Evolutionary conservation across 257 asterid species (phyloP).

Genomic region (Salvia hispanica): DNA sequence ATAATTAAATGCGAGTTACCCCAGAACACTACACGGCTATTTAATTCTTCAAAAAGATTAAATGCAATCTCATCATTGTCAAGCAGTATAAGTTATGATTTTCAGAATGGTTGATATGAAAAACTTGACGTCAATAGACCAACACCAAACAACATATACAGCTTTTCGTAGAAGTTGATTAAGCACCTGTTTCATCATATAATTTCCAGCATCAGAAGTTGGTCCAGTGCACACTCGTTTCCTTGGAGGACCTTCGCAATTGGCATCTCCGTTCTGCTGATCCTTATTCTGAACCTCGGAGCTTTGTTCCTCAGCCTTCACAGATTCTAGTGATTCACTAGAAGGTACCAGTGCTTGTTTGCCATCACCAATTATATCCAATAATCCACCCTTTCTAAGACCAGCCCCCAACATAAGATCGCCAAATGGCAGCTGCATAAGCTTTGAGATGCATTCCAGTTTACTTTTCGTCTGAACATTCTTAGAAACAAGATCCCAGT

Average conservation of each 20-base stretch:
- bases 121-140: slow-evolving; percentile 2
- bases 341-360: slow-evolving; percentile 41
- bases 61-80: slow-evolving; percentile 9
- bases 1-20: background rate
- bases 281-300: slow-evolving; percentile 44
- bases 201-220: slow-evolving; percentile 52
- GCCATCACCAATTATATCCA: slow-evolving; percentile 45
- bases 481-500: slow-evolving; percentile 87
- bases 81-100: too few relatives aligned
- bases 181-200: slow-evolving; percentile 81
- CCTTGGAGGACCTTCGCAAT: slow-evolving; percentile 53
- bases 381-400: slow-evolving; percentile 44
- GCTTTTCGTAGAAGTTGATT: background rate
- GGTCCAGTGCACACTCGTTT: slow-evolving; percentile 60
- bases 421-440: slow-evolving; percentile 86
- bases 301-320: slow-evolving; percentile 38
- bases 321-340: slow-evolving; percentile 40
- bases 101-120: slow-evolving; percentile 15
- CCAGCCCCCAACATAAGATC: slow-evolving; percentile 74
- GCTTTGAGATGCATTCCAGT: slow-evolving; percentile 88
- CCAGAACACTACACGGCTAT: slow-evolving; percentile 12
- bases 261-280: slow-evolving; percentile 49
- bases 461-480: slow-evolving; percentile 76
- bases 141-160: slow-evolving; percentile 11
- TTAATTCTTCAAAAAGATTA: slow-evolving; percentile 12